Evolutionary conservation across 2,329 filamentous ascomycete species (phyloP).

Genomic region (Diaporthe capsici): DNA sequence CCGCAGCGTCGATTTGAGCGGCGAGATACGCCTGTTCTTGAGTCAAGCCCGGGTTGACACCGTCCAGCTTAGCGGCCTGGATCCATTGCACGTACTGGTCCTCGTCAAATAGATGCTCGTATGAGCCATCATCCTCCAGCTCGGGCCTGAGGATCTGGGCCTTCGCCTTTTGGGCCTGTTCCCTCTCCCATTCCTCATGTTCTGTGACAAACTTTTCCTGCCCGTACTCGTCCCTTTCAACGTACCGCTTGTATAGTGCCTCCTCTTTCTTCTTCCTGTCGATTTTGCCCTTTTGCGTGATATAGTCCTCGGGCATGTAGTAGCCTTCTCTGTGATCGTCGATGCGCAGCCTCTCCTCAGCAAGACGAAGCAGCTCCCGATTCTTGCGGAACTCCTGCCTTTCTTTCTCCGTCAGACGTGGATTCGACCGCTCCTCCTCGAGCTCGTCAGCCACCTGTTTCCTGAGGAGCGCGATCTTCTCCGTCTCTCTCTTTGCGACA

Average conservation of each 20-base stretch:
- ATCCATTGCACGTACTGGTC: constrained; percentile 86
- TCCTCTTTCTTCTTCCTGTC: constrained; percentile 90
- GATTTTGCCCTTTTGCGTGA: constrained; percentile 92
- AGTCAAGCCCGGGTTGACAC: constrained; percentile 78
- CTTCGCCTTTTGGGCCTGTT: constrained; percentile 90
- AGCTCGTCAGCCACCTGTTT: constrained; percentile 93
- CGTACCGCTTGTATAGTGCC: constrained; percentile 89
- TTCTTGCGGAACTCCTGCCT: constrained; percentile 92
- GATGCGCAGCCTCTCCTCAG: constrained; percentile 87
- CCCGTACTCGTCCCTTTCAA: constrained; percentile 88
- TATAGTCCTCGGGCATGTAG: constrained; percentile 93
- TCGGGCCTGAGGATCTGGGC: constrained; percentile 84
- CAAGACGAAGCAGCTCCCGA: constrained; percentile 82
- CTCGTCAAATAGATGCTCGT: constrained; percentile 94
- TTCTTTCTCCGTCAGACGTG: constrained; percentile 81
- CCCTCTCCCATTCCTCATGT: constrained; percentile 95
- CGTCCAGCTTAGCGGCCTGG: constrained; percentile 70
- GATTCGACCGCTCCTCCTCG: constrained; percentile 83
- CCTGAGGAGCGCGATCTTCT: constrained; percentile 86
- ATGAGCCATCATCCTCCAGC: constrained; percentile 83
- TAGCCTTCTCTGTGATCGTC: constrained; percentile 96
- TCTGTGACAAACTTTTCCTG: constrained; percentile 93
- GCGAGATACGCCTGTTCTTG: constrained; percentile 85
- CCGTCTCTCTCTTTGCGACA: constrained; percentile 90
- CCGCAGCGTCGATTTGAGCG: constrained; percentile 87